Evolutionary conservation across 305 asterid species (phyloP).

Genomic region (Striga hermonthica): DNA sequence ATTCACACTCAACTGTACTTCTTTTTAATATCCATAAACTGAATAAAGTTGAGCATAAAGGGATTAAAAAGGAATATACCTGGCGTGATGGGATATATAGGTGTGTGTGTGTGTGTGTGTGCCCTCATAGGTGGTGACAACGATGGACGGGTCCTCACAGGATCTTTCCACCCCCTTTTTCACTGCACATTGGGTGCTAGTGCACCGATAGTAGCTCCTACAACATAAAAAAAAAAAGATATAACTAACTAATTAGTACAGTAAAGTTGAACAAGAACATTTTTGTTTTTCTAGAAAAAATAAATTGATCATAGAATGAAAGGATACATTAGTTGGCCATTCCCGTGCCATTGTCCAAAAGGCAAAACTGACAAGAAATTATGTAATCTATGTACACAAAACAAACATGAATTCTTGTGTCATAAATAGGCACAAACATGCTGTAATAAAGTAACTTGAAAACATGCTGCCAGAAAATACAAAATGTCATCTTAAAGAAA

Average conservation of each 20-base stretch:
- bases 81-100: conserved; percentile 59
- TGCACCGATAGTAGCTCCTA: conserved; percentile 95
- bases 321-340: no score
- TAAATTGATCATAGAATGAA: no score
- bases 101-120: conserved; percentile 72
- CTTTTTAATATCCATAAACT: not conserved
- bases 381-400: no score
- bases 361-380: no score
- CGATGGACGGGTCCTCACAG: conserved; percentile 57
- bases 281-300: no score
- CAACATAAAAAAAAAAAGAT: no score
- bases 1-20: not conserved
- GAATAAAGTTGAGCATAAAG: not conserved
- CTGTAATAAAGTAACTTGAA: conserved; percentile 44
- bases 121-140: conserved; percentile 90
- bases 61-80: conserved; percentile 28
- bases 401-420: no score
- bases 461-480: conserved; percentile 56
- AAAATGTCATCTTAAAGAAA: conserved; percentile 13
- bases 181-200: conserved; percentile 73
- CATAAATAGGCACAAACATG: no score
- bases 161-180: conserved; percentile 86
- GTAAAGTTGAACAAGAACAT: no score
- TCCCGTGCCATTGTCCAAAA: no score
- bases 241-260: no score